Base-by-base conservation (phyloP, 805 yeast species). In the Candida namnaoensis region DNA sequence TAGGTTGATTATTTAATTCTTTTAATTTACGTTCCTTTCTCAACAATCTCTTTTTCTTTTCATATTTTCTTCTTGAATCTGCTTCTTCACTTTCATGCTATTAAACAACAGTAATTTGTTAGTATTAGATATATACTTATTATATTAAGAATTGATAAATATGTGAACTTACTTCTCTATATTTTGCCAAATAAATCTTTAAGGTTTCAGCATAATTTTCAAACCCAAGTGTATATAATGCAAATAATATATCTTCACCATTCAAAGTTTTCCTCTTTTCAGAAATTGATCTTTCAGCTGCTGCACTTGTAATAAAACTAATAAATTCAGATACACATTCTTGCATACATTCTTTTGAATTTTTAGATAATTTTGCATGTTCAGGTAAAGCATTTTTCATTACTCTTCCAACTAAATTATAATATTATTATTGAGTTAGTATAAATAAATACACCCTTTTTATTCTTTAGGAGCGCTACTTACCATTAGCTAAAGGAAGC, bases 321-420 rank as follows among this genome's bases (percentile, higher is more conserved):
- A 84, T 83, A 54, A 83, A 82, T 60, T 84, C 95, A 28, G 84
- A 75, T 1, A 82, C 91, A 62, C 91, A 83, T 52, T 84, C 91
- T 54, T 84, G 93, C 72, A 83, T 77, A 48, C 88, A 80, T 57
- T 81, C 84, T 52, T 82, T 82, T 9, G 91, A 82, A 48, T 82
- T 90, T 52, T 82, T 82, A 1, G 88, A 79, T 1, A 84, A 77
- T 55, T 84, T 84, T 0, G 90, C 88, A 10, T 82, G 76, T 2
- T 66, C 61, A 0, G 93, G 93, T 27, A 84, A 60, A 0, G 88
- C 81, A 43, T 64, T 65, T 51, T 83, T 81, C 91, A 84, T 84
- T 7, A 83, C 72, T 46, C 88, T 62, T 1, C 86, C 87, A 6
- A 84, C 80, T 67, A 42, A 26, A 10, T 14, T 15, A 26, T 23